Evolutionary conservation across 768 basidiomycete genomes (phyloP).

Genomic region (Exidia glandulosa): DNA sequence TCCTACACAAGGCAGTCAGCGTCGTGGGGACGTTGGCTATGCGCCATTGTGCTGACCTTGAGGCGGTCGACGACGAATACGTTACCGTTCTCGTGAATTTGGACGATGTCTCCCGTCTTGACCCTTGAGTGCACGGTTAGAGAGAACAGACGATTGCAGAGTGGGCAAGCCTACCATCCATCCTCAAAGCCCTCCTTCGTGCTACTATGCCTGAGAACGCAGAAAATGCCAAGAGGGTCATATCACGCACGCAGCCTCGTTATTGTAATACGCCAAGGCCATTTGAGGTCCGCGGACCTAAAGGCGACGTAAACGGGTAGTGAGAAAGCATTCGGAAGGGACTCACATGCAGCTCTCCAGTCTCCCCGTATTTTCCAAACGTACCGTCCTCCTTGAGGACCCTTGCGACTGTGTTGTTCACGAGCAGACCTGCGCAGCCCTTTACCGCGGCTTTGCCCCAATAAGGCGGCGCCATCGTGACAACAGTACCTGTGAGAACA

Average conservation of each 20-base stretch:
- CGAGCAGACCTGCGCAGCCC: slow-evolving; percentile 49
- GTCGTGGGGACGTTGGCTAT: background rate
- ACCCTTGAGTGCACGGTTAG: slow-evolving; percentile 26
- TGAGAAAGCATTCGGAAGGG: too few relatives aligned
- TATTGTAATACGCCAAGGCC: slow-evolving; percentile 46
- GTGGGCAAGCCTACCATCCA: slow-evolving; percentile 47
- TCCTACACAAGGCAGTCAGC: slow-evolving; percentile 7
- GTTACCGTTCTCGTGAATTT: slow-evolving; percentile 41
- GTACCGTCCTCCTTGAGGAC: slow-evolving; percentile 50
- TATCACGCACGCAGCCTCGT: slow-evolving; percentile 46
- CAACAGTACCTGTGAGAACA: slow-evolving; percentile 6
- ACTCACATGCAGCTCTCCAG: slow-evolving; percentile 48
- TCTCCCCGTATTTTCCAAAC: slow-evolving; percentile 41
- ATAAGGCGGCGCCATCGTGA: slow-evolving; percentile 37
- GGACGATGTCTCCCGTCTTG: slow-evolving; percentile 55
- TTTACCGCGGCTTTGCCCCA: slow-evolving; percentile 23
- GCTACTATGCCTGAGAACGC: slow-evolving; percentile 22
- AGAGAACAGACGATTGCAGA: too few relatives aligned
- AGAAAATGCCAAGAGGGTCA: background rate
- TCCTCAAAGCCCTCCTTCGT: slow-evolving; percentile 59
- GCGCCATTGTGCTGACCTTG: slow-evolving; percentile 35
- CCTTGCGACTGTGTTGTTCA: slow-evolving; percentile 45
- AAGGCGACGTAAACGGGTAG: background rate
- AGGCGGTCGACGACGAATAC: slow-evolving; percentile 52
- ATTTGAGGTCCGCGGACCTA: slow-evolving; percentile 37